These are phyloP conservation scores for Cercospora sp. DNA, from an alignment of 2,329 filamentous ascomycete genomes.

Conservation along the genomic window DNA sequence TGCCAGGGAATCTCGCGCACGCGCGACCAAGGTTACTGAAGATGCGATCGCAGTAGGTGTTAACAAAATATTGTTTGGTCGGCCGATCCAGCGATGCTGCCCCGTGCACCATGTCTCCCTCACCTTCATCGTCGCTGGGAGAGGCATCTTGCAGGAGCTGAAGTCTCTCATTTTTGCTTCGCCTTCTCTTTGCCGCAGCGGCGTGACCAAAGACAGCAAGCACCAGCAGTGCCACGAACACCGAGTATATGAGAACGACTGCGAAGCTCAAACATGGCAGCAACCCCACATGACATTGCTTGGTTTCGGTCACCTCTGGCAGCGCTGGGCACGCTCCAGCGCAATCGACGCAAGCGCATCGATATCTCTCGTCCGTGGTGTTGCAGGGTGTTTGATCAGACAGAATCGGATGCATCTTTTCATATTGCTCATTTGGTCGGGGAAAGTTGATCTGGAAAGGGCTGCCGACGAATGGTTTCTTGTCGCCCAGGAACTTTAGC, in stretches of 20 bases:
- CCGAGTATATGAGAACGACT: conserved; percentile 80
- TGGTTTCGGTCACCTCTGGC: conserved; percentile 67
- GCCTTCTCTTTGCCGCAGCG: conserved; percentile 70
- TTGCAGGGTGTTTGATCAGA: conserved; percentile 85
- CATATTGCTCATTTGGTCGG: conserved; percentile 58
- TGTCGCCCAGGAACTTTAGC: conserved; percentile 87
- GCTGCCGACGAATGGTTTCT: conserved; percentile 80
- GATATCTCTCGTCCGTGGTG: conserved; percentile 78
- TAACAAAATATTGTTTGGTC: conserved; percentile 76
- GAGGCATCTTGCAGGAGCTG: conserved; percentile 80
- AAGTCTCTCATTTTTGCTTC: conserved; percentile 77
- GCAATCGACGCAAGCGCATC: conserved; percentile 93
- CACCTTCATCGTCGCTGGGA: conserved; percentile 89
- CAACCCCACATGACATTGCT: conserved; percentile 77
- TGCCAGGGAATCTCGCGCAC: conserved; percentile 78
- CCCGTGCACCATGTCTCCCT: conserved; percentile 78
- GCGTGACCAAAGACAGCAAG: conserved; percentile 70
- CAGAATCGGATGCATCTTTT: conserved; percentile 69
- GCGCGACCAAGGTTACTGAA: conserved; percentile 79
- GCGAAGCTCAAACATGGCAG: conserved; percentile 94
- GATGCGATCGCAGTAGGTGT: conserved; percentile 74
- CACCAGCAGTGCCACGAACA: conserved; percentile 68
- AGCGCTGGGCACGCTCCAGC: conserved; percentile 80
- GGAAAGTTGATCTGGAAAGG: conserved; percentile 98
- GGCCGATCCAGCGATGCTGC: conserved; percentile 76